Conservation (phyloP, 495 filamentous ascomycete genomes). For the Xylaria sp. region DNA sequence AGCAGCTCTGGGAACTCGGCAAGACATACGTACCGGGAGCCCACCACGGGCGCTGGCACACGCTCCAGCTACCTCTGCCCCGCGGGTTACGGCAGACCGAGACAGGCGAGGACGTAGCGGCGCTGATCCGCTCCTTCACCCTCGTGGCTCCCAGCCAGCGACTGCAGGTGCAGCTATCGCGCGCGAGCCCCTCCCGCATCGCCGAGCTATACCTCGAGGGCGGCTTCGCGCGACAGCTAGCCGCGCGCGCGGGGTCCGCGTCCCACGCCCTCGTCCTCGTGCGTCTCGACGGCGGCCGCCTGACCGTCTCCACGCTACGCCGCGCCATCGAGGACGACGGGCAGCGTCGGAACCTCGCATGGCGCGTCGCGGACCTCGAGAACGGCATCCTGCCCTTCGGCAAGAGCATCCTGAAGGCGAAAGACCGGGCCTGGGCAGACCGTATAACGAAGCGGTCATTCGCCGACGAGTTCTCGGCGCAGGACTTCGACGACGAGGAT, state of each 20-base stretch:
- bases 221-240: conserved; percentile 38
- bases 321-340: conserved; percentile 54
- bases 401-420: conserved; percentile 33
- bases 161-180: conserved; percentile 34
- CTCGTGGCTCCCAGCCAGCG: conserved; percentile 53
- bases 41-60: conserved; percentile 25
- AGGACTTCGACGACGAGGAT: not conserved
- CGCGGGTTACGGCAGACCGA: conserved; percentile 32
- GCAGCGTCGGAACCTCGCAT: conserved; percentile 50
- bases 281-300: conserved; percentile 48
- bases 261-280: conserved; percentile 55
- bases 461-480: not conserved
- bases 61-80: conserved; percentile 26
- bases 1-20: conserved; percentile 53
- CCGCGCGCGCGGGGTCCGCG: conserved; percentile 39
- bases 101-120: conserved; percentile 54
- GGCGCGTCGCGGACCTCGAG: conserved; percentile 42
- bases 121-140: conserved; percentile 55
- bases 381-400: conserved; percentile 37
- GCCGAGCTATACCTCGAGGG: conserved; percentile 53
- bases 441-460: not conserved
- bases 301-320: conserved; percentile 40
- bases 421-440: conserved; percentile 18
- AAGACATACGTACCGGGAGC: conserved; percentile 40
- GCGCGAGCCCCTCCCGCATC: conserved; percentile 33